Percentiles rank a stretch among this genome's conserved stretches.
phyloP scores from a whole-genome alignment of 2,329 filamentous ascomycete species.

The Ophiostoma sp. region DNA sequence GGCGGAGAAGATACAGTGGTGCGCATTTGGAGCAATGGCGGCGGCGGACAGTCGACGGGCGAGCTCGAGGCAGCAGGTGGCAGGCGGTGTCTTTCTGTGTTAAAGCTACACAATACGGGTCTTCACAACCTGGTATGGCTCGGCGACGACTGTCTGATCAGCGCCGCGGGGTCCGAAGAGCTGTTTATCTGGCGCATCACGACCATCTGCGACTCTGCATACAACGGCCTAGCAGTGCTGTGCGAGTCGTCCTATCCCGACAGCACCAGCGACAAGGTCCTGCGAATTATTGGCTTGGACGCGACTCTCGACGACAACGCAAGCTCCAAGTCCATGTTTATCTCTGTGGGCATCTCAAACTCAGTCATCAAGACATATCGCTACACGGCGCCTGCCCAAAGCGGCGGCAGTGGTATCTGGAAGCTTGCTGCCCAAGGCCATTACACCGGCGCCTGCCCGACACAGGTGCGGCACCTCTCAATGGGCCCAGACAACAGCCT shows the following conservation, averaged over 20 bases:
- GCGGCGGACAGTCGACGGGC: background rate
- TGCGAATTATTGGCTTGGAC: conserved; percentile 59
- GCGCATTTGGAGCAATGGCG: conserved; percentile 37
- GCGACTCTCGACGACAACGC: conserved; percentile 6
- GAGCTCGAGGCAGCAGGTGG: background rate
- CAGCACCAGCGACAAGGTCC: conserved; percentile 51
- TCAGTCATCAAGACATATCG: conserved; percentile 63
- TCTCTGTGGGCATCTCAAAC: conserved; percentile 78
- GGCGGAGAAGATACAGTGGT: conserved; percentile 70
- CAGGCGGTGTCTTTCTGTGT: conserved; percentile 52
- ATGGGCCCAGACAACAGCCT: conserved; percentile 29
- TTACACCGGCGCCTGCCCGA: conserved; percentile 72
- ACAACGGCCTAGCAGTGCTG: conserved; percentile 49
- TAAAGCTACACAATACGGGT: conserved; percentile 76
- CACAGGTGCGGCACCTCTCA: conserved; percentile 51
- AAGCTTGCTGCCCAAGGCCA: conserved; percentile 47
- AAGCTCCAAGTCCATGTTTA: conserved; percentile 41
- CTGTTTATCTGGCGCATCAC: conserved; percentile 76
- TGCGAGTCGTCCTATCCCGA: conserved; percentile 53
- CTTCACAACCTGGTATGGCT: conserved; percentile 79
- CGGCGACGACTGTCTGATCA: conserved; percentile 65
- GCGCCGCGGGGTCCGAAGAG: conserved; percentile 81
- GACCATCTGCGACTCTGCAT: conserved; percentile 43
- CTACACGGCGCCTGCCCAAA: conserved; percentile 36
- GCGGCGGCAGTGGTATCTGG: conserved; percentile 35